Evolutionary conservation across 1,139 yeast genomes (phyloP).

Genomic region (Suzukiozyma palmioleophila): DNA sequence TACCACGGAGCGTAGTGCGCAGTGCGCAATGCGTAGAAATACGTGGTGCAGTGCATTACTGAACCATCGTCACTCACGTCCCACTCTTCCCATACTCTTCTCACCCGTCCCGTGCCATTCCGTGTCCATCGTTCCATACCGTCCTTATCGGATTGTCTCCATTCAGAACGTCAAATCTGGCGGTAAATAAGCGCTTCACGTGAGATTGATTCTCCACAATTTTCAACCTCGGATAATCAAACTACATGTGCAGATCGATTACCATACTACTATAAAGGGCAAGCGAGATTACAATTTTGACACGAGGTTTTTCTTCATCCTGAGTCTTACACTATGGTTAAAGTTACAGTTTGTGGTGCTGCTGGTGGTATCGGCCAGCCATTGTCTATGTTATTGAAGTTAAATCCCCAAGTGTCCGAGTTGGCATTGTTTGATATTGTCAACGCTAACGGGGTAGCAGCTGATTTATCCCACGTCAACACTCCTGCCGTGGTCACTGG

Average conservation of each 20-base stretch:
- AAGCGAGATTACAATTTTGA: background rate
- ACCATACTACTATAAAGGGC: background rate
- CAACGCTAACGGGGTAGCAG: constrained; percentile 67
- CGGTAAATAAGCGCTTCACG: background rate
- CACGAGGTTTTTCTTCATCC: background rate
- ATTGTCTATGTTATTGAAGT: constrained; percentile 58
- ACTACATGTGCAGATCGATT: background rate
- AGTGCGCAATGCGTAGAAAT: too few species aligned
- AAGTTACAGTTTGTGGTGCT: constrained; percentile 74
- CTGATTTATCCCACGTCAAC: constrained; percentile 69
- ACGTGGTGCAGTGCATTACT: too few species aligned
- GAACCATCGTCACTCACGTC: background rate
- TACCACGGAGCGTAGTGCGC: too few species aligned
- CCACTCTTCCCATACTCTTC: background rate
- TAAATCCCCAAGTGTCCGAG: constrained; percentile 50
- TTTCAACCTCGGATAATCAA: background rate
- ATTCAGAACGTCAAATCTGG: too few species aligned
- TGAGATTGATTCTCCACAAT: background rate
- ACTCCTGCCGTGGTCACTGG: constrained; percentile 55
- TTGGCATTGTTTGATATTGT: constrained; percentile 64
- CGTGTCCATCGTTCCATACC: too few species aligned
- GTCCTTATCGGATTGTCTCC: background rate
- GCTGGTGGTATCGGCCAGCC: constrained; percentile 85
- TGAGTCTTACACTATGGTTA: constrained; percentile 35
- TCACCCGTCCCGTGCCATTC: too few species aligned